phyloP scores from a whole-genome alignment of 1,284 basidiomycete species.

The Acaromyces ingoldii region DNA sequence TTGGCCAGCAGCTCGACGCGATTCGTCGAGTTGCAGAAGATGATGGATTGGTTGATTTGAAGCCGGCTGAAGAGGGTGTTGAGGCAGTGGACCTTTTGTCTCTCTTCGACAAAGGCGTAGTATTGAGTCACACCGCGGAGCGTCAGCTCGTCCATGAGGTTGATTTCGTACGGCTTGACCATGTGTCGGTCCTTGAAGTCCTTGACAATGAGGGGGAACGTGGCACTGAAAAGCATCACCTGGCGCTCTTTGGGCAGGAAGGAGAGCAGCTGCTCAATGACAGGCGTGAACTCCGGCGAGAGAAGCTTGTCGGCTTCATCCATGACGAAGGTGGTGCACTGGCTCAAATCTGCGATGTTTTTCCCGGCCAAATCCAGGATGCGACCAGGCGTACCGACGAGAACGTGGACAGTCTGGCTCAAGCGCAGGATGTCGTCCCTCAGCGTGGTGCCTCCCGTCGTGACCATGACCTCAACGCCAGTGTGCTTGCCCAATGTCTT shows the following conservation, averaged over 20 bases:
- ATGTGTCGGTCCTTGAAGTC: slow-evolving; percentile 99
- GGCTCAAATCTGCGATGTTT: slow-evolving; percentile 84
- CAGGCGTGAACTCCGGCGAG: slow-evolving; percentile 93
- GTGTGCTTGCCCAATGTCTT: slow-evolving; percentile 95
- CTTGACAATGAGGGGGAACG: slow-evolving; percentile 98
- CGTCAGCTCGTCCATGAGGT: slow-evolving; percentile 99
- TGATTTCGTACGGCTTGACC: slow-evolving; percentile 93
- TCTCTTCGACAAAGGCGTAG: slow-evolving; percentile 97
- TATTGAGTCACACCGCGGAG: slow-evolving; percentile 98
- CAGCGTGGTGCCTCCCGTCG: slow-evolving; percentile 93
- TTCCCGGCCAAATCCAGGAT: slow-evolving; percentile 93
- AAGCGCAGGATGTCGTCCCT: slow-evolving; percentile 91
- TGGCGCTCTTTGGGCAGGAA: slow-evolving; percentile 82
- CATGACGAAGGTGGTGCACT: slow-evolving; percentile 76
- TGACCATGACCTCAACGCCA: slow-evolving; percentile 95
- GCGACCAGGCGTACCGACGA: slow-evolving; percentile 93
- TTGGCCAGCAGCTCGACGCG: slow-evolving; percentile 97
- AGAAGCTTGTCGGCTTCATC: slow-evolving; percentile 98
- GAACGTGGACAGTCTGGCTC: slow-evolving; percentile 83
- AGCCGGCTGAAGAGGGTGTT: slow-evolving; percentile 96
- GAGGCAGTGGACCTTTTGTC: slow-evolving; percentile 97
- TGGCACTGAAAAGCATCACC: slow-evolving; percentile 98
- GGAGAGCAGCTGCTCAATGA: slow-evolving; percentile 89
- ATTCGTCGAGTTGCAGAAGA: slow-evolving; percentile 99
- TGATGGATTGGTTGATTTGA: slow-evolving; percentile 99